A percentile compares a stretch with the other conserved stretches of the same genome.
Evolutionary conservation across 441 rosid species (phyloP).

Genomic region (Erodium texanum): DNA sequence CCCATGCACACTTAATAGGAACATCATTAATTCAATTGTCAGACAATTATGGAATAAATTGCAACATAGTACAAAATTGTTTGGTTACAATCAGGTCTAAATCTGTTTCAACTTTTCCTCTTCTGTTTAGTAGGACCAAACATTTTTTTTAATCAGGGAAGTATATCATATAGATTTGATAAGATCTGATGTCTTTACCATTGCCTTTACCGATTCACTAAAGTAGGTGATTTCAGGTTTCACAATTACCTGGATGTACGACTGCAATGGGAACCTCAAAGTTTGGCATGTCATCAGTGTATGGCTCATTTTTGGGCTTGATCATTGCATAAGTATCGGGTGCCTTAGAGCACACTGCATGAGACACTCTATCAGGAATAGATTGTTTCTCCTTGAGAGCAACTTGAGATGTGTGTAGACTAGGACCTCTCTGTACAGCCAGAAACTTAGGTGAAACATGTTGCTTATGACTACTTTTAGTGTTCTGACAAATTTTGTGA

Average conservation of each 20-base stretch:
- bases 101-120: background rate
- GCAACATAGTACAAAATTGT: no score
- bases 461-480: background rate
- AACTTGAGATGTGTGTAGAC: background rate
- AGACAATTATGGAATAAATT: background rate
- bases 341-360: background rate
- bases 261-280: conserved; percentile 41
- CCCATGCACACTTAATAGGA: background rate
- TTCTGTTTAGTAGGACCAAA: background rate
- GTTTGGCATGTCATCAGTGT: conserved; percentile 15
- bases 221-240: background rate
- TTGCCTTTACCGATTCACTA: background rate
- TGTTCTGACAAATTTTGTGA: background rate
- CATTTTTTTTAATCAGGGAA: background rate
- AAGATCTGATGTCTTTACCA: background rate
- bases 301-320: background rate
- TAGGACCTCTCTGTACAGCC: background rate
- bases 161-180: background rate
- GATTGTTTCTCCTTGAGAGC: background rate
- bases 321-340: background rate
- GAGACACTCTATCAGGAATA: background rate
- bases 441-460: background rate
- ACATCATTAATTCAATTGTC: background rate
- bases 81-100: background rate
- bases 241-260: conserved; percentile 44